Base-by-base conservation (phyloP, 768 basidiomycete species). In the Antrodiella citrinella region DNA sequence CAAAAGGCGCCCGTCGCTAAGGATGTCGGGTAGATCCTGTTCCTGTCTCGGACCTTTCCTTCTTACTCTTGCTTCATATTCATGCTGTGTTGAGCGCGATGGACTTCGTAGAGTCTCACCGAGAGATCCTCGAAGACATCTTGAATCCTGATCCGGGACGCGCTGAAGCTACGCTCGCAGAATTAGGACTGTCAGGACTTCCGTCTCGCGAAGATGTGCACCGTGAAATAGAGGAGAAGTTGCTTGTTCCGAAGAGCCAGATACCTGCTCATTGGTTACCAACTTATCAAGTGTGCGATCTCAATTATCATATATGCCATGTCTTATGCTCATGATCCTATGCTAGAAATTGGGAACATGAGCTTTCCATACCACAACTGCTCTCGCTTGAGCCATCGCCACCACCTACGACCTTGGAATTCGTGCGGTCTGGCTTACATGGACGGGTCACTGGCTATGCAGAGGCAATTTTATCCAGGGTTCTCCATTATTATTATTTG, bases 401-500 rank as follows among this genome's bases (percentile, higher is more conserved):
- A 35, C 80, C 89, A 1, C 82, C 91, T 4, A 91, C 89, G 10
- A 74, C 70, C 44, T 68, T 94, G 39, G 72, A 80, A 2, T 86
- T 93, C 60, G 69, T 89, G 47, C 80, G 91, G 19, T 68, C 81
- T 15, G 92, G 92, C 20, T 68, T 95, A n/a, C 74, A 83, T 58
- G 91, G 91, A 44, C 76, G 76, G 45, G 80, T 92, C 43, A 81
- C 80, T 10, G 88, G 93, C 20, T 93, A 93, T 72, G 65, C 70
- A 20, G 93, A 96, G 70, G 91, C 86, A 57, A 45, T 67, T 51
- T n/a, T 4, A 11, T 22, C n/a, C 10, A 7, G 44, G 35, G 22
- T n/a, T 4, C 19, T 22, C 41, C 25, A 48, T 22, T 4, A 51
- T 4, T 53, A 24, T 24, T 3, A 11, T 13, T 47, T 18, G 43